Conservation (phyloP, 75 land plant genomes). For the Pinus taeda region DNA sequence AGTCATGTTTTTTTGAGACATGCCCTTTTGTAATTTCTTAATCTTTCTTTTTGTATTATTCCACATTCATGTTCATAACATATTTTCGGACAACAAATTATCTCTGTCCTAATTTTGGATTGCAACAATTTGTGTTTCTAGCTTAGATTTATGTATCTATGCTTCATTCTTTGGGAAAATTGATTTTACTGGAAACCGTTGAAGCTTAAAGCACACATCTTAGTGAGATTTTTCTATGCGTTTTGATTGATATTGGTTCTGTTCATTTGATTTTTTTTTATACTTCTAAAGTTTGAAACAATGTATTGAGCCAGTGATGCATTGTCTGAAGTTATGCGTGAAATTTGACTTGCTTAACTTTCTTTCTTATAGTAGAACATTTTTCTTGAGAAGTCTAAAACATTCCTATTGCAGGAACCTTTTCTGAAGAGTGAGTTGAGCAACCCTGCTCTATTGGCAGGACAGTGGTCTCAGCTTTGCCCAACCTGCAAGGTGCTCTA, state of each 20-base stretch:
- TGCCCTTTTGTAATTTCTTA: too few species aligned
- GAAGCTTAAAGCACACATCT: too few species aligned
- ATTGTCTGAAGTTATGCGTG: too few species aligned
- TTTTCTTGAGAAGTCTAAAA: neutral
- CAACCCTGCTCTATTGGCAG: conserved; percentile 84
- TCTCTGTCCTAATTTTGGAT: too few species aligned
- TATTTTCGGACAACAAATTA: too few species aligned
- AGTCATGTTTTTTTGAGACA: too few species aligned
- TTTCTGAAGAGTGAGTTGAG: conserved; percentile 74
- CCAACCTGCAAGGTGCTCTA: conserved; percentile 90
- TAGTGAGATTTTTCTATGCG: neutral
- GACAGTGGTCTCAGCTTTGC: conserved; percentile 98
- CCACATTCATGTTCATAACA: too few species aligned
- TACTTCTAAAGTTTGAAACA: neutral
- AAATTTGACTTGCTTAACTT: neutral
- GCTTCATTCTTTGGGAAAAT: too few species aligned
- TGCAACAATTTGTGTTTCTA: too few species aligned
- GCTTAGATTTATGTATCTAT: too few species aligned
- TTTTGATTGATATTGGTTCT: neutral
- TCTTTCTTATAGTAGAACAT: neutral
- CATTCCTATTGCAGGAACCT: conserved; percentile 56
- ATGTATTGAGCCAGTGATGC: neutral
- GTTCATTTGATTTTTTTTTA: neutral
- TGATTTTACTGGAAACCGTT: too few species aligned
- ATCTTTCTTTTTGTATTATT: too few species aligned